These are phyloP conservation scores for Diplocarpon mali DNA, from an alignment of 2,329 filamentous ascomycete species.

Conservation along the genomic window DNA sequence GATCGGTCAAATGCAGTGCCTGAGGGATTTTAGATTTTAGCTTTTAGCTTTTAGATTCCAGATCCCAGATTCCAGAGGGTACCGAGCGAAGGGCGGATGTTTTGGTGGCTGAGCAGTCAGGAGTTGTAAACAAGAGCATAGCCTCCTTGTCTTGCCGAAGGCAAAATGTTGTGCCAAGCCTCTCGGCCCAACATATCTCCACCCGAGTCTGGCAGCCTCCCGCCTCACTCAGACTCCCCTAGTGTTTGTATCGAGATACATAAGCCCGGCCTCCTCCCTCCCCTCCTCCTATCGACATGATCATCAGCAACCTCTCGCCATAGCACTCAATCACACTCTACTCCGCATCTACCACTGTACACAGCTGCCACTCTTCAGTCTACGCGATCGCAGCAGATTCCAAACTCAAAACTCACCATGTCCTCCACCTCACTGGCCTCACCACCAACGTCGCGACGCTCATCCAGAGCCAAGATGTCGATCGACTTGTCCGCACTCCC, in stretches of 20 bases:
- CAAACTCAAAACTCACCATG: background rate
- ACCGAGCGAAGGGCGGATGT: too few relatives aligned
- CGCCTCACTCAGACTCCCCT: background rate
- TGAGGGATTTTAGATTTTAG: too few relatives aligned
- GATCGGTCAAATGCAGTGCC: too few relatives aligned
- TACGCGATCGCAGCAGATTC: background rate
- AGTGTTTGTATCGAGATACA: slow-evolving; percentile 3
- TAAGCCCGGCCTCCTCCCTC: slow-evolving; percentile 1
- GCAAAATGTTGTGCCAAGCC: slow-evolving; percentile 1
- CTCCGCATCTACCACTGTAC: too few relatives aligned
- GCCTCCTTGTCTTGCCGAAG: background rate
- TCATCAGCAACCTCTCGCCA: too few relatives aligned
- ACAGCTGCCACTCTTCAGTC: background rate
- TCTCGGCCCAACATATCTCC: background rate
- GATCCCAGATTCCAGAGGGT: too few relatives aligned
- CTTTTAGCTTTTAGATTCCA: too few relatives aligned
- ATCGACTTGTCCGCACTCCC: slow-evolving; percentile 67
- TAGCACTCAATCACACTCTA: too few relatives aligned
- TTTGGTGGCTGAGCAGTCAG: slow-evolving; percentile 6
- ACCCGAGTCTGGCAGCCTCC: too few relatives aligned
- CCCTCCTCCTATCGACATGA: too few relatives aligned
- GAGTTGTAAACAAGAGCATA: slow-evolving; percentile 3
- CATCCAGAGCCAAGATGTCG: slow-evolving; percentile 38
- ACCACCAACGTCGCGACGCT: slow-evolving; percentile 17
- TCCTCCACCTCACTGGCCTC: slow-evolving; percentile 14